Evolutionary conservation across 805 yeast species (phyloP), one percentile per base, ranked within the genome.

Genomic region (Candida bentonensis): DNA sequence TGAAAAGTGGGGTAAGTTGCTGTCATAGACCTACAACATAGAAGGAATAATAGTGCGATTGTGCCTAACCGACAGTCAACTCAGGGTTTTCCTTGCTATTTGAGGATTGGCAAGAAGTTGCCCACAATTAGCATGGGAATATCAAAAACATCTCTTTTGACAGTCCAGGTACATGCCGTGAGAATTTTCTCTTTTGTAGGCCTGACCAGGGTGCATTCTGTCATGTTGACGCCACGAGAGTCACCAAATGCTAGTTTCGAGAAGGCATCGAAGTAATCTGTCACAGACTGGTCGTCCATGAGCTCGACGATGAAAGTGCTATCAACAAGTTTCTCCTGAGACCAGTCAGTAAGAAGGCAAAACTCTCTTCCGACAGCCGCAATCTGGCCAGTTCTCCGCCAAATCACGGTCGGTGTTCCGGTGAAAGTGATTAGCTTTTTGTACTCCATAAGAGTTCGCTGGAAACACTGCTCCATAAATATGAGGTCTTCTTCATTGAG

Each of bases 311-410:
- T 81, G 53, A 80, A 85, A 2, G 74, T 72, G 44, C 84, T 62
- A 50, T 76, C 73, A 2, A 82, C 55, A 7, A 82, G 61, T 39
- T 78, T 77, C 47, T 72, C 68, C 49, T 72, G 65, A 9, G 74
- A 68, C 58, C 78, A 76, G 1, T 85, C 83, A 3, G 88, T 73
- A 49, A 84, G 63, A 2, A 78, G 73, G 23, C 82, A 73, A 54
- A 84, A 74, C 53, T 83, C 92, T 49, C 79, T 77, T 3, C 87
- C 80, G 7, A 82, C 74, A 5, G 83, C 83, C 9, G 82, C 87
- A 36, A 85, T 78, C 57, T 84, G 94, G 7, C 94, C 94, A 0
- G 94, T 81, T 34, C 94, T 65, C 53, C 94, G 68, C 94, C 94
- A 84, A 50, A 83, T 79, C 15, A 82, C 77, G 2, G 89, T 79